Conservation (phyloP, 2,329 filamentous ascomycete genomes). For the Simplicillium sp. region DNA sequence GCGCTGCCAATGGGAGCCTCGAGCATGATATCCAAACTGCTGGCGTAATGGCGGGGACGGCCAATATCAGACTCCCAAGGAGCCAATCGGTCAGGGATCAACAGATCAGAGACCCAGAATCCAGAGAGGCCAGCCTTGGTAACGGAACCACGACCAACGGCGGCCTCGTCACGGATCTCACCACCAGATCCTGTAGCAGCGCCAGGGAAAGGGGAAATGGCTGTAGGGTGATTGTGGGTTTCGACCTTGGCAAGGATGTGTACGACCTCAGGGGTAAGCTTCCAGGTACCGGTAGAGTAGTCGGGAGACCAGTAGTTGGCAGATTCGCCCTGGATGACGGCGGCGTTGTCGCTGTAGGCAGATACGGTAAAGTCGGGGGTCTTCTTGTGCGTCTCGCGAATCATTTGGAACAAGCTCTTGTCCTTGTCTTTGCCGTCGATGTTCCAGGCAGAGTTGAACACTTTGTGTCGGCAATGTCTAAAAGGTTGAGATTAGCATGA, state of each 20-base stretch:
- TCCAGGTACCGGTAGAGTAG: constrained; percentile 79
- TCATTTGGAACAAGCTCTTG: constrained; percentile 88
- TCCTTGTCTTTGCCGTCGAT: constrained; percentile 78
- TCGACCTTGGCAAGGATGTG: constrained; percentile 92
- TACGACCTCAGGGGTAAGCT: constrained; percentile 72
- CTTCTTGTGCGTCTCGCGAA: constrained; percentile 83
- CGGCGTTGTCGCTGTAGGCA: constrained; percentile 95
- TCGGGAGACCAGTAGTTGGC: constrained; percentile 72
- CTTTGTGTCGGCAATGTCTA: constrained; percentile 66
- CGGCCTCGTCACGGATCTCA: constrained; percentile 91
- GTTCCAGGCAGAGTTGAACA: constrained; percentile 95
- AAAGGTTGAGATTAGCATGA: background rate
- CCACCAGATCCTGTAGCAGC: constrained; percentile 93
- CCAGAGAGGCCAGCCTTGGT: constrained; percentile 88
- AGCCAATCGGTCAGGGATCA: constrained; percentile 72
- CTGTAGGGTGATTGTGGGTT: constrained; percentile 95
- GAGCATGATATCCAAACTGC: constrained; percentile 92
- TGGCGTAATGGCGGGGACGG: constrained; percentile 84
- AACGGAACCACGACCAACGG: constrained; percentile 83
- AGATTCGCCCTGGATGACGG: constrained; percentile 50
- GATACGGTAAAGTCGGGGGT: constrained; percentile 79
- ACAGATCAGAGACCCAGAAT: constrained; percentile 90
- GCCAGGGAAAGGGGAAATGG: constrained; percentile 85
- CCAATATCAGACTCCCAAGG: constrained; percentile 92
- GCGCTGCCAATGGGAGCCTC: constrained; percentile 94